These are phyloP conservation scores for Trametes sanguinea DNA, from an alignment of 768 basidiomycete genomes.

Conservation along the genomic window DNA sequence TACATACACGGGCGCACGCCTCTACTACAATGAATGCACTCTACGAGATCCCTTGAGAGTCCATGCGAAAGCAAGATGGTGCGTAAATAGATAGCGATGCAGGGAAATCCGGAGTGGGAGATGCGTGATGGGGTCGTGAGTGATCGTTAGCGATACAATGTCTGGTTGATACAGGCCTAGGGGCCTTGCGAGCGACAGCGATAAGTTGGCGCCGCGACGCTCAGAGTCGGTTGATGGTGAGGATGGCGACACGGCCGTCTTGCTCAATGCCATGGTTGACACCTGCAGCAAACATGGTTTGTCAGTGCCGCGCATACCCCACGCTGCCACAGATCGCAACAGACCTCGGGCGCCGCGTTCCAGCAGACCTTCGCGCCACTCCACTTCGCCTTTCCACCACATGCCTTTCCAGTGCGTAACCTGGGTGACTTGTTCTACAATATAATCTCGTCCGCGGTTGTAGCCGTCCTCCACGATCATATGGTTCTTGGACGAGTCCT, in stretches of 20 bases:
- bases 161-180: background rate
- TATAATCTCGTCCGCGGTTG: slow-evolving; percentile 77
- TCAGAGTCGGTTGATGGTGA: slow-evolving; percentile 61
- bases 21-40: background rate
- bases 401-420: slow-evolving; percentile 64
- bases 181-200: background rate
- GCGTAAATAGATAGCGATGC: background rate
- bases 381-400: slow-evolving; percentile 77
- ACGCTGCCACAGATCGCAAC: slow-evolving; percentile 9
- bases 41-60: background rate
- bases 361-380: slow-evolving; percentile 72
- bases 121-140: background rate
- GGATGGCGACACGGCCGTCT: slow-evolving; percentile 78
- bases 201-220: background rate
- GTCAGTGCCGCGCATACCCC: background rate
- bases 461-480: slow-evolving; percentile 79
- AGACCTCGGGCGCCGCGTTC: slow-evolving; percentile 68
- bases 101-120: background rate
- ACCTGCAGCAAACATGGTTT: slow-evolving; percentile 43
- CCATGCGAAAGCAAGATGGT: background rate
- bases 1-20: background rate
- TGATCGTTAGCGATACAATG: background rate
- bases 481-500: slow-evolving; percentile 66
- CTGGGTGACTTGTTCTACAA: slow-evolving; percentile 65
- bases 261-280: slow-evolving; percentile 81